Evolutionary conservation across 768 basidiomycete genomes (phyloP).

Genomic region (Albatrellus ellisii): DNA sequence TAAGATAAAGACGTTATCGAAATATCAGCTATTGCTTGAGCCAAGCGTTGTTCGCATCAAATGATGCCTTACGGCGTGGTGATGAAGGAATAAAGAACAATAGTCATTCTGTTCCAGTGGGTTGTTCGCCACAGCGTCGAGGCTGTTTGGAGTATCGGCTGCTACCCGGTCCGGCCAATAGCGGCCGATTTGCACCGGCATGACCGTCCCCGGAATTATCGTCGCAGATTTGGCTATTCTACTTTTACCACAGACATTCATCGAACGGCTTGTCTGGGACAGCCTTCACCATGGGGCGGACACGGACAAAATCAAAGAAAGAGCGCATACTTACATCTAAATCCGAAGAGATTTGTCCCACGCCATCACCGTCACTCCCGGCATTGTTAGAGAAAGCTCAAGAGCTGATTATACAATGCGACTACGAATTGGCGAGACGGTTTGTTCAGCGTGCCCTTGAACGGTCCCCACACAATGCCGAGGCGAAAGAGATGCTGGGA

Average conservation of each 20-base stretch:
- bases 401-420: constrained; percentile 68
- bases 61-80: not conserved
- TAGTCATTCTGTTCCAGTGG: no score
- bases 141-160: not conserved
- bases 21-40: no score
- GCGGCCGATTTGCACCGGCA: no score
- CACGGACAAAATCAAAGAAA: constrained; percentile 21
- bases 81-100: not conserved
- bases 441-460: constrained; percentile 61
- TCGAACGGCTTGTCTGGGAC: not conserved
- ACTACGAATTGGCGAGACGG: constrained; percentile 67
- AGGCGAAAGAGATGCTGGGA: constrained; percentile 73
- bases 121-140: not conserved
- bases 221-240: no score
- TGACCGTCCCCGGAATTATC: no score
- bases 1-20: no score
- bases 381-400: constrained; percentile 68
- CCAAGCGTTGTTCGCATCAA: no score
- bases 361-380: constrained; percentile 24
- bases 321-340: constrained; percentile 14
- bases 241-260: no score
- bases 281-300: constrained; percentile 18
- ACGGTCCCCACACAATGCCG: constrained; percentile 44
- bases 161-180: not conserved
- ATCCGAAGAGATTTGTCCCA: constrained; percentile 19